A percentile compares a stretch with the other conserved stretches of the same genome.
These are phyloP conservation scores for Candida tropicalis DNA, from an alignment of 1,139 yeast species.

Conservation along the genomic window DNA sequence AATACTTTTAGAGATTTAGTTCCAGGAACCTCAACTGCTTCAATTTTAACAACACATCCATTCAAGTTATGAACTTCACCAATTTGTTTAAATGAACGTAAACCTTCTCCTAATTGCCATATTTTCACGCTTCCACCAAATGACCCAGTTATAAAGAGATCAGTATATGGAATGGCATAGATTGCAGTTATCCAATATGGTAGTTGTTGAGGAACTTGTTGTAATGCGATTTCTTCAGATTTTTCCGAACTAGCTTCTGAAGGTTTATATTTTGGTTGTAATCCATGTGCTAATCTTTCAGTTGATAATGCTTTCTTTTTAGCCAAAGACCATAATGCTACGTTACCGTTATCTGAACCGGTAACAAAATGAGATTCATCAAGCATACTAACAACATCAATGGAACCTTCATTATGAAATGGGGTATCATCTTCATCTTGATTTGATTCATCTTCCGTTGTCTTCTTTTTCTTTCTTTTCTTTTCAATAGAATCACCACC, in stretches of 20 bases:
- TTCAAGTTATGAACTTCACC: slow-evolving; percentile 60
- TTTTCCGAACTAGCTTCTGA: slow-evolving; percentile 71
- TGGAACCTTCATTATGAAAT: slow-evolving; percentile 77
- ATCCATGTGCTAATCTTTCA: slow-evolving; percentile 76
- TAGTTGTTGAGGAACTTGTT: slow-evolving; percentile 65
- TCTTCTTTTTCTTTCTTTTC: slow-evolving; percentile 40
- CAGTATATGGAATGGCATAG: slow-evolving; percentile 86
- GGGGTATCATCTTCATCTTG: slow-evolving; percentile 22
- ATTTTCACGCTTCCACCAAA: slow-evolving; percentile 75
- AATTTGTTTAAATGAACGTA: slow-evolving; percentile 59
- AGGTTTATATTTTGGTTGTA: slow-evolving; percentile 53
- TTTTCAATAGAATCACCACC: slow-evolving; percentile 72
- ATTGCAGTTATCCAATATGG: slow-evolving; percentile 89
- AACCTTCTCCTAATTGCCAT: slow-evolving; percentile 68
- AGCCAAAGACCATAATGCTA: slow-evolving; percentile 84
- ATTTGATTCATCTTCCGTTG: slow-evolving; percentile 27
- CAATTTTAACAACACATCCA: slow-evolving; percentile 75
- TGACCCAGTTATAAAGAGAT: slow-evolving; percentile 85
- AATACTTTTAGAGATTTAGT: slow-evolving; percentile 55
- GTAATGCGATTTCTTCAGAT: slow-evolving; percentile 36
- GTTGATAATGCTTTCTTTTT: slow-evolving; percentile 85
- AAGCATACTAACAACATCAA: slow-evolving; percentile 87
- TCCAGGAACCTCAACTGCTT: slow-evolving; percentile 59
- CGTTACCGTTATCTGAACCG: slow-evolving; percentile 91
- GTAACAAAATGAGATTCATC: slow-evolving; percentile 93